Conservation (phyloP, 768 basidiomycete genomes). For the Lactarius tabidus region DNA sequence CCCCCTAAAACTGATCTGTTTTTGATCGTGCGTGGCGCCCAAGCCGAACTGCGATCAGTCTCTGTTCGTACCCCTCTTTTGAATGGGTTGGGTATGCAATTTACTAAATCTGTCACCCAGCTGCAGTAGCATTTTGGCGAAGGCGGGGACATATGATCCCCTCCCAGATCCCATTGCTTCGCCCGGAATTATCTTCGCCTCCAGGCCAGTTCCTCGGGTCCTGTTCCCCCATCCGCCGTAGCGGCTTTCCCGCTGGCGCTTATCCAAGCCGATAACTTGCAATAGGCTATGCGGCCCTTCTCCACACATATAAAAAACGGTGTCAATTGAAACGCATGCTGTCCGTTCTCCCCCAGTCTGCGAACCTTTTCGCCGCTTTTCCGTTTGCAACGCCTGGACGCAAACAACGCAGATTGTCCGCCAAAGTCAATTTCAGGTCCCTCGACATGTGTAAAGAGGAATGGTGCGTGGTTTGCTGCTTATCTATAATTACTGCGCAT, state of each 20-base stretch:
- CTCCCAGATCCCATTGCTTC: constrained; percentile 13
- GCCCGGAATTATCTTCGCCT: constrained; percentile 12
- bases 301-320: constrained; percentile 16
- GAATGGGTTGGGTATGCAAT: constrained; percentile 3
- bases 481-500: neutral
- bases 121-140: neutral
- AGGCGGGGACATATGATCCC: constrained; percentile 18
- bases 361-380: neutral
- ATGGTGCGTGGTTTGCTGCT: constrained; percentile 15
- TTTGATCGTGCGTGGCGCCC: constrained; percentile 18
- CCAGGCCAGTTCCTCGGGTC: constrained; percentile 21
- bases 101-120: constrained; percentile 11
- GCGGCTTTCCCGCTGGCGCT: constrained; percentile 21
- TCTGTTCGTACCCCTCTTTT: constrained; percentile 4
- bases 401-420: neutral
- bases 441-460: constrained; percentile 26
- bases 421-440: neutral
- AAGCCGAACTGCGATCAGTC: constrained; percentile 9
- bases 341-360: neutral
- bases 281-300: constrained; percentile 20
- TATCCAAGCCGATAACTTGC: constrained; percentile 7
- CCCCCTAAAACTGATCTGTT: constrained; percentile 12
- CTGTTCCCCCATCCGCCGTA: constrained; percentile 21
- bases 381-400: neutral
- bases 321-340: neutral